Base-by-base conservation (phyloP, 805 yeast species). In the Candida insectorum region DNA sequence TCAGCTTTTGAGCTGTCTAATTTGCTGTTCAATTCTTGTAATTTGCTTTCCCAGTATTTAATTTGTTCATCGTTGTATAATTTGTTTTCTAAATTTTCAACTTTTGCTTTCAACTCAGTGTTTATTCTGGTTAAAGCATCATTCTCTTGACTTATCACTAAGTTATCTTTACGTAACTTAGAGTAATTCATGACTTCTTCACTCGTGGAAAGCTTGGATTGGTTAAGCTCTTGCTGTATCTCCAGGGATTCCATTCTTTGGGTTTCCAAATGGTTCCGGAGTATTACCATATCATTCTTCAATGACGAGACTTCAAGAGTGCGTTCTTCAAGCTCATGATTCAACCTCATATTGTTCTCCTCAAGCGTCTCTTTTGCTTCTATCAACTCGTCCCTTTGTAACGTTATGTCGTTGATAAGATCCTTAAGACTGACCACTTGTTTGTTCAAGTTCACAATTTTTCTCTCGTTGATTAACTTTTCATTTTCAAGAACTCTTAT, bases 71-170 rank as follows among this genome's bases (percentile, higher is more conserved):
- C 63, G 36, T 69, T 67, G 32, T 68, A 65, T 15, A 75, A 54
- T 38, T 74, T 72, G 1, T 58, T 61, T 43, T 79, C 79, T 17
- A 75, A 48, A 5, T 60, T 64, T 18, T 62, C 52, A 8, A 75
- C 60, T 43, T 75, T 73, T 11, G 39, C 36, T 33, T 60, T 67
- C 41, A 83, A 56, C 30, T 77, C 76, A 22, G 58, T 57, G 45
- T 81, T 77, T 39, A 68, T 70, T 40, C 69, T 79, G 17, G 72
- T 74, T 26, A 83, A 51, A 1, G 82, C 72, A 47, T 77, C 79
- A 47, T 80, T 82, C 49, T 84, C 93, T 53, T 84, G 86, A 16
- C 65, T 58, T 4, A 79, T 55, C 31, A 78, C 75, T 36, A 80
- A 60, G 24, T 73, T 69, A 28, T 77, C 77, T 28, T 73, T 72